Base-by-base conservation (phyloP, 1,139 yeast genomes). In the Insectozyma bohioensis region DNA sequence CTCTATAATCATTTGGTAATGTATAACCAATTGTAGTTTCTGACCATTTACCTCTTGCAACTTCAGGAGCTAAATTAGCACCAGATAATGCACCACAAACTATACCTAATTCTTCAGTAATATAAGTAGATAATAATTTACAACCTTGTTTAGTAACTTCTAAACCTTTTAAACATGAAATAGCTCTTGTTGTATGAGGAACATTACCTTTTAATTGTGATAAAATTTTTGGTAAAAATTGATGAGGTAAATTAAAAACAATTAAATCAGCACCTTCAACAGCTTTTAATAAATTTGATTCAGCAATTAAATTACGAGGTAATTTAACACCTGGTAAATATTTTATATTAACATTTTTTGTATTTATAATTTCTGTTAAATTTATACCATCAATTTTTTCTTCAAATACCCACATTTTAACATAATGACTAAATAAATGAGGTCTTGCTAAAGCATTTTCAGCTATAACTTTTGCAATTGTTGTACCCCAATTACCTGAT, bases 401-500 rank as follows among this genome's bases (percentile, higher is more conserved):
- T 46, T 69, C 69, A 41, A 54, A 64, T 9, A 69, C 75, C 75
- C 75, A 69, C 75, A 69, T 68, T 36, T 66, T 59, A 16, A 69
- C 72, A 29, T 59, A 48, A 35, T 51, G 63, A 30, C 52, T 50
- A 47, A 69, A 69, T 41, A 67, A 47, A 36, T 60, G 61, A 5
- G 73, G 69, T 44, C 67, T 60, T 12, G 63, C 58, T 12, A 48
- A 46, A 21, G 71, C 60, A 51, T 69, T 69, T 49, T 69, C 75
- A 13, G 75, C 72, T 16, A 67, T 40, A 26, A 69, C 61, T 44
- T 69, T 69, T 35, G 75, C 74, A 32, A 69, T 64, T 28, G 75
- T 65, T 33, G 74, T 69, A 23, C 75, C 75, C 75, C 75, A 69
- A 47, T 68, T 69, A 20, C 75, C 75, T 17, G 73, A 66, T 12